Evolutionary conservation across 192 early-diverging fungal species (phyloP), one percentile per base, ranked within the genome.

Genomic region (Dissophora ornata): DNA sequence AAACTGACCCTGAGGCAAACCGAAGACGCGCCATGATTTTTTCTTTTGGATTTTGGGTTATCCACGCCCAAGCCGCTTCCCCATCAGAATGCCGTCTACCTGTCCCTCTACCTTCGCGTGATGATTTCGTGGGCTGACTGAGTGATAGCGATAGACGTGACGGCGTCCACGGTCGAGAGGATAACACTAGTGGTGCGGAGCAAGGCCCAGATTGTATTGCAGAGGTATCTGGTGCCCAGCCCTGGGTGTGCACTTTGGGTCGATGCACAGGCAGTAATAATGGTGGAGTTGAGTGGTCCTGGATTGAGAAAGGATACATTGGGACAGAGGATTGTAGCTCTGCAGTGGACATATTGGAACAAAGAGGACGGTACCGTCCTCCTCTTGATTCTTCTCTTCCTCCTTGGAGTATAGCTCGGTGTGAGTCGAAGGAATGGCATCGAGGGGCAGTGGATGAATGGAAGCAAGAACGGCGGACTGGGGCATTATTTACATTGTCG

Each of bases 341-440:
- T 42, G 62, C 62, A 9, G 62, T 64, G 34, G 62, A 52, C 1
- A 21, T 46, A n/a, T n/a, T 66, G 52, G 52, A 66, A 3, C 21
- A 50, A 13, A 62, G 60, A 9, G 16, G 11, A 38, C 7, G 42
- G 25, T 25, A 10, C 25, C 21, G 2, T 28, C 5, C 25, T 25
- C 24, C 9, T 51, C n/a, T n/a, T n/a, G n/a, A n/a, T n/a, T n/a
- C n/a, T n/a, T n/a, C n/a, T 51, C 21, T 10, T 28, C 5, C 25
- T 25, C 24, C 9, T 51, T 9, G 25, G 49, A 13, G 49, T 22
- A 51, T 6, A 38, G 13, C 7, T 38, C 13, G 36, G 36, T 38
- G 36, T 5, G 2, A 25, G 5, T 57, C 54, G 4, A 41, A 24
- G 38, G 54, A 57, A 11, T 44, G 49, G 28, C 26, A 51, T 10